Percentiles rank a stretch among this genome's conserved stretches.
These are phyloP conservation scores for Fusarium longipes DNA, from an alignment of 2,329 filamentous ascomycete species.

Conservation along the genomic window DNA sequence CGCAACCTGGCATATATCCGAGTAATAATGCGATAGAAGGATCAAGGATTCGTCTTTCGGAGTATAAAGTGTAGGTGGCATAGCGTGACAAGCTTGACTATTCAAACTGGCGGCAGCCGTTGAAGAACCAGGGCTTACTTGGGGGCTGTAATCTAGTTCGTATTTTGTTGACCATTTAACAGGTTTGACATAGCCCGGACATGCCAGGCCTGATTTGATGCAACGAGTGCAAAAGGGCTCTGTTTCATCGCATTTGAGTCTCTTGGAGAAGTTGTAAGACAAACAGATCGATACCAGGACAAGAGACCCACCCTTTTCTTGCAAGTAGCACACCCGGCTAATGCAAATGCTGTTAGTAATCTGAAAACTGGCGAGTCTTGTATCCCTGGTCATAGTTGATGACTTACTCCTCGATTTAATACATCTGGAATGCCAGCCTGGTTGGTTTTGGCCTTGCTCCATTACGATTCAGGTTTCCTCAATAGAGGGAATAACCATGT, in stretches of 20 bases:
- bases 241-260: constrained; percentile 37
- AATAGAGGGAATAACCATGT: too few relatives aligned
- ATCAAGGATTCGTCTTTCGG: not conserved
- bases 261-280: not conserved
- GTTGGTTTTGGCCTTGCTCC: not conserved
- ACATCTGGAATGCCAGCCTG: not conserved
- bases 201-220: constrained; percentile 18
- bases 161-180: constrained; percentile 41
- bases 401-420: not conserved
- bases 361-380: not conserved
- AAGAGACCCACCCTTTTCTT: constrained; percentile 5
- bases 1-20: constrained; percentile 17
- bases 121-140: not conserved
- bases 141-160: constrained; percentile 6
- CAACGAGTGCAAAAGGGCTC: constrained; percentile 30
- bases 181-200: constrained; percentile 30
- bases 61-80: not conserved
- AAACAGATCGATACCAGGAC: too few relatives aligned
- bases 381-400: too few relatives aligned
- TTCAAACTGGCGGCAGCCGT: not conserved
- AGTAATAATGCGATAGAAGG: constrained; percentile 24
- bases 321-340: constrained; percentile 3
- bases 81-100: too few relatives aligned
- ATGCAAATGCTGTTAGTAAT: not conserved
- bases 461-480: not conserved